Evolutionary conservation across 2,329 filamentous ascomycete species (phyloP).

Genomic region (Microcyclospora pomicola): DNA sequence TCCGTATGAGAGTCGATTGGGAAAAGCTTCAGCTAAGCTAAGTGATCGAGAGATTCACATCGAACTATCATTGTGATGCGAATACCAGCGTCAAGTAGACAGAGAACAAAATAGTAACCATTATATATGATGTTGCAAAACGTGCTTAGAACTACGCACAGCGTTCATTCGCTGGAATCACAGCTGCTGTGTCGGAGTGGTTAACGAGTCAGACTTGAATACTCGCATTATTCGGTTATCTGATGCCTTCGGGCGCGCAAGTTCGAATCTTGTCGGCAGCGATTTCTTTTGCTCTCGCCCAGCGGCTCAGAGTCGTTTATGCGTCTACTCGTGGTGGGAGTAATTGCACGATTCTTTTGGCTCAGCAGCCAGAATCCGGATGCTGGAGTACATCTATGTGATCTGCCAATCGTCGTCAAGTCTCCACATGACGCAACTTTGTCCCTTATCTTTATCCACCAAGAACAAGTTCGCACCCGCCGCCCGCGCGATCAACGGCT

Average conservation of each 20-base stretch:
- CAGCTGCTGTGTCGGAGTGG: slow-evolving; percentile 7
- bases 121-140: too few relatives aligned
- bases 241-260: slow-evolving; percentile 15
- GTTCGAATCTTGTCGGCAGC: slow-evolving; percentile 17
- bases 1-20: too few relatives aligned
- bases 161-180: not conserved
- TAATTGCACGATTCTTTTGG: not conserved
- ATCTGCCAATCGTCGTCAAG: not conserved
- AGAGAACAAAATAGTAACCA: too few relatives aligned
- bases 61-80: too few relatives aligned
- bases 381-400: not conserved
- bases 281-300: not conserved
- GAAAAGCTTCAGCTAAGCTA: too few relatives aligned
- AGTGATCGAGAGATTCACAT: too few relatives aligned
- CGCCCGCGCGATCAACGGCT: too few relatives aligned
- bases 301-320: not conserved
- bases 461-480: not conserved
- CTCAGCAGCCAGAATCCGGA: not conserved
- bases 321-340: not conserved
- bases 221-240: slow-evolving; percentile 9
- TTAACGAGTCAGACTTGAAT: slow-evolving; percentile 17
- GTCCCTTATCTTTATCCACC: not conserved
- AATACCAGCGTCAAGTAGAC: too few relatives aligned
- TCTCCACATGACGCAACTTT: not conserved
- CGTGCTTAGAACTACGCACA: too few relatives aligned